A percentile compares a stretch with the other conserved stretches of the same genome.
These are phyloP conservation scores for Leptographium galeiforme DNA, from an alignment of 2,329 filamentous ascomycete genomes.

Conservation along the genomic window DNA sequence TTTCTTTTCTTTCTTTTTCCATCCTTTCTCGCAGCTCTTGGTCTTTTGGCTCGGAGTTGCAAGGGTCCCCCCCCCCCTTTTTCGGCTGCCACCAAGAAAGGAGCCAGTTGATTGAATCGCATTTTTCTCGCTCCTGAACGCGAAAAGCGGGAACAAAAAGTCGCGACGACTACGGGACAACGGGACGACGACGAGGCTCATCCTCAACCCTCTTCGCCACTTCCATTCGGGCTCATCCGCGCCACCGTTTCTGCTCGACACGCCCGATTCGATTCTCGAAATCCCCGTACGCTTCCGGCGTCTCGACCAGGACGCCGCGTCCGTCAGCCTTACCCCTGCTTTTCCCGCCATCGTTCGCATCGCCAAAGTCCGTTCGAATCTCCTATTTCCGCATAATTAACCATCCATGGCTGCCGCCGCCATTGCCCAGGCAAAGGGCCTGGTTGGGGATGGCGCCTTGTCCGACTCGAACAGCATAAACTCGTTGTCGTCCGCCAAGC, in stretches of 20 bases:
- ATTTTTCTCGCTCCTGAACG: background rate
- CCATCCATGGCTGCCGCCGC: constrained; percentile 19
- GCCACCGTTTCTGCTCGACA: background rate
- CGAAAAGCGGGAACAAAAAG: constrained; percentile 3
- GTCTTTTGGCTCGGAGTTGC: constrained; percentile 1
- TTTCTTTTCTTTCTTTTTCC: background rate
- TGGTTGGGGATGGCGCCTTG: constrained; percentile 15
- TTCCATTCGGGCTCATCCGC: background rate
- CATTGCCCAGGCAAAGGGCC: constrained; percentile 18
- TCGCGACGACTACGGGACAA: background rate
- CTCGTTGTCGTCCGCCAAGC: constrained; percentile 27
- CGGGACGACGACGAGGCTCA: background rate
- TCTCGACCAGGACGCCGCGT: background rate
- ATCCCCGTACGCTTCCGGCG: background rate
- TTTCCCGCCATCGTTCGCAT: background rate
- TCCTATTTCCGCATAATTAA: background rate
- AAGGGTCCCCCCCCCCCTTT: background rate
- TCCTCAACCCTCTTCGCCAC: background rate
- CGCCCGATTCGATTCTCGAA: background rate
- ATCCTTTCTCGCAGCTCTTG: background rate
- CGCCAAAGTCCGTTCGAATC: background rate
- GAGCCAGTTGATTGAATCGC: constrained; percentile 1
- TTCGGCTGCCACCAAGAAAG: background rate
- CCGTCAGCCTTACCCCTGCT: background rate
- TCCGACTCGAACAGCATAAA: constrained; percentile 15